These are phyloP conservation scores for Chalciporus pseudorubinellus DNA, from an alignment of 768 basidiomycete species.

Conservation along the genomic window DNA sequence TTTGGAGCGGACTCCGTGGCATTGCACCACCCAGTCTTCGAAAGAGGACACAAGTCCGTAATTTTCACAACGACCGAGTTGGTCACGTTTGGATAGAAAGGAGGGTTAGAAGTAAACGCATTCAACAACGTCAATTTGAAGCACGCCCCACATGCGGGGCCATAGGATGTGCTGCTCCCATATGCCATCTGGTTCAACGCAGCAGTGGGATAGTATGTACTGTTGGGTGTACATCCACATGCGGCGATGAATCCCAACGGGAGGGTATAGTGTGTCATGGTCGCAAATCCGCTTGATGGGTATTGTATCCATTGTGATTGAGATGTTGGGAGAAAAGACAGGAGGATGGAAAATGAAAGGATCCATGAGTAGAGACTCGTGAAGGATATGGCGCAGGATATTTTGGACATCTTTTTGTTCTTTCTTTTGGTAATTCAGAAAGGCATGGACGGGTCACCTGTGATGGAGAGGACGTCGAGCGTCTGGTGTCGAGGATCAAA, in stretches of 20 bases:
- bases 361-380: conserved; percentile 9
- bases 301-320: conserved; percentile 62
- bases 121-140: conserved; percentile 75
- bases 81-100: conserved; percentile 59
- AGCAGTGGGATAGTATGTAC: conserved; percentile 71
- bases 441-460: conserved; percentile 11
- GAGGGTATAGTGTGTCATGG: conserved; percentile 72
- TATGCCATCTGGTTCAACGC: conserved; percentile 79
- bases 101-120: conserved; percentile 62
- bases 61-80: conserved; percentile 73
- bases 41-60: conserved; percentile 75
- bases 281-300: conserved; percentile 59
- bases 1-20: conserved; percentile 63
- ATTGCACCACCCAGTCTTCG: conserved; percentile 64
- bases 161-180: conserved; percentile 69
- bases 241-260: conserved; percentile 52
- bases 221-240: conserved; percentile 71
- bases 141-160: conserved; percentile 74
- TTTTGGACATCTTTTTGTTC: conserved; percentile 22
- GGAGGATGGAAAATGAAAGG: conserved; percentile 22
- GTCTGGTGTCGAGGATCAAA: not conserved
- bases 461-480: not conserved
- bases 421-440: not conserved
- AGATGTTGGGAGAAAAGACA: conserved; percentile 24
- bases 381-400: conserved; percentile 8